These are phyloP conservation scores for Pontederia crassipes DNA, from an alignment of 176 grass and related monocot genomes.

Conservation along the genomic window DNA sequence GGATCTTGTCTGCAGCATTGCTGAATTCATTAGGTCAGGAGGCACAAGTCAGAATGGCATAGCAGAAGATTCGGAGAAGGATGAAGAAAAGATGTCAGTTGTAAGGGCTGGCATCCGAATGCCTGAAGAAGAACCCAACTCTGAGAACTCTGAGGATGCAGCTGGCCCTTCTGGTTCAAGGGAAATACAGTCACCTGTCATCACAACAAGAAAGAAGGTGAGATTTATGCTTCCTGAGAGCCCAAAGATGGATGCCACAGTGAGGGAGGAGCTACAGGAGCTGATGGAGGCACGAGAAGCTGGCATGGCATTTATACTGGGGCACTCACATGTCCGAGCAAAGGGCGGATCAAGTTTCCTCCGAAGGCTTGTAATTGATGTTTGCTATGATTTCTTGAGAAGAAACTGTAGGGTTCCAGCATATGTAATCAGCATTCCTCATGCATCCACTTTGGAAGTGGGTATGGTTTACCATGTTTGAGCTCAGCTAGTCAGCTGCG, in stretches of 20 bases:
- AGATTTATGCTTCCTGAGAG: slow-evolving; percentile 62
- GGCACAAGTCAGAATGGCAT: slow-evolving; percentile 24
- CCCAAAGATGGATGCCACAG: slow-evolving; percentile 35
- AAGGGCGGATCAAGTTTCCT: slow-evolving; percentile 70
- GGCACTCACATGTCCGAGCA: slow-evolving; percentile 64
- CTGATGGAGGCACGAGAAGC: slow-evolving; percentile 74
- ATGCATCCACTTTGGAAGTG: slow-evolving; percentile 79
- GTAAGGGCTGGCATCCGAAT: slow-evolving; percentile 53
- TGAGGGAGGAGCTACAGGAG: slow-evolving; percentile 68
- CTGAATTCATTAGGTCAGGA: slow-evolving; percentile 67
- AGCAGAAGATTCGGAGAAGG: slow-evolving; percentile 24
- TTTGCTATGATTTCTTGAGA: slow-evolving; percentile 67
- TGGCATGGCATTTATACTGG: slow-evolving; percentile 84
- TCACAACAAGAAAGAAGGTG: slow-evolving; percentile 42
- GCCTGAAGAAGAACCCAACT: slow-evolving; percentile 36
- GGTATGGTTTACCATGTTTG: slow-evolving; percentile 81
- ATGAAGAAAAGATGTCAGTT: slow-evolving; percentile 59
- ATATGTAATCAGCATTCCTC: slow-evolving; percentile 65
- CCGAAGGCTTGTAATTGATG: slow-evolving; percentile 65
- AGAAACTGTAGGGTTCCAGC: slow-evolving; percentile 63
- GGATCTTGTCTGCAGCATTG: slow-evolving; percentile 74
- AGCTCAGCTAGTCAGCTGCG: slow-evolving; percentile 3
- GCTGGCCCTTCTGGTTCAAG: slow-evolving; percentile 27
- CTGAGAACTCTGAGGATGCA: slow-evolving; percentile 11
- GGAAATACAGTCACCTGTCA: slow-evolving; percentile 38